phyloP scores from a whole-genome alignment of 345 rosid species.

The Firmiana major region DNA sequence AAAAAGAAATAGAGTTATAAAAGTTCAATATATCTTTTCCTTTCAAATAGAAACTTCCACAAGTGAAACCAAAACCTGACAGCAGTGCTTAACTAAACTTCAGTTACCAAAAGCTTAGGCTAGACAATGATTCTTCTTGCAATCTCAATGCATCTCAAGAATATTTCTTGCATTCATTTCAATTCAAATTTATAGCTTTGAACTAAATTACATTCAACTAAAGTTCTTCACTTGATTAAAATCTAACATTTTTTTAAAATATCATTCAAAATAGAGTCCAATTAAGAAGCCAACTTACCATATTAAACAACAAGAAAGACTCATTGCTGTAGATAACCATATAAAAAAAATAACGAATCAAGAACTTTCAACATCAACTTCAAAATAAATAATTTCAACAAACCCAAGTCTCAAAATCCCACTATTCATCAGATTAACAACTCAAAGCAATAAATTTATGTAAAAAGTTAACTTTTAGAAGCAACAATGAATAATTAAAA shows the following conservation, averaged over 20 bases:
- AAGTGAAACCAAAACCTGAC: neutral
- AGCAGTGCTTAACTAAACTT: conserved; percentile 1
- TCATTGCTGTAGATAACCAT: neutral
- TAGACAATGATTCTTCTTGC: neutral
- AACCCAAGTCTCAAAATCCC: neutral
- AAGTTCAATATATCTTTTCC: neutral
- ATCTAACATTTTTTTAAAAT: too few relatives aligned
- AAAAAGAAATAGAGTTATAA: neutral
- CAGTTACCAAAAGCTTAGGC: neutral
- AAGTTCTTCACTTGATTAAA: too few relatives aligned
- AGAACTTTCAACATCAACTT: neutral
- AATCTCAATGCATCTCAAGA: neutral
- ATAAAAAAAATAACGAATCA: neutral
- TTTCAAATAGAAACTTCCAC: neutral
- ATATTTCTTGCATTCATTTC: neutral
- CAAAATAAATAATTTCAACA: neutral
- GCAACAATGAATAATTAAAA: neutral
- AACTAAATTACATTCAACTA: neutral
- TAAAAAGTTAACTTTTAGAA: too few relatives aligned
- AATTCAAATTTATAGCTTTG: neutral
- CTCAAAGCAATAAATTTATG: neutral
- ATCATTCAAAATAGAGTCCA: too few relatives aligned
- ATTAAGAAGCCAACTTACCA: too few relatives aligned
- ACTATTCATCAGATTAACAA: too few relatives aligned
- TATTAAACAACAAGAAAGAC: conserved; percentile 1